Evolutionary conservation across 345 rosid genomes (phyloP).

Genomic region (Gossypium ekmanianum): DNA sequence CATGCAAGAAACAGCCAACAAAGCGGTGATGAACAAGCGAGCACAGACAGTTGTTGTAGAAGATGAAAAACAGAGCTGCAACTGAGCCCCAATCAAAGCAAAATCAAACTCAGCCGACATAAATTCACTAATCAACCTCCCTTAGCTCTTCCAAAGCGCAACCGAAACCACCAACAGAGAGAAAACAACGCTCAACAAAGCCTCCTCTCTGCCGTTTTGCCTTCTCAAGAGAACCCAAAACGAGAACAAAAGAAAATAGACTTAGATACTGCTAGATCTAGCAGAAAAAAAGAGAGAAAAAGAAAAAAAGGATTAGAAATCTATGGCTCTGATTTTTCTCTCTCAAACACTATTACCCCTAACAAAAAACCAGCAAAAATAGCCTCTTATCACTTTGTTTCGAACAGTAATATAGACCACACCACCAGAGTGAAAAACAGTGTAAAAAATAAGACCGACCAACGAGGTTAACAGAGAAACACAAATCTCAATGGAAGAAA

Average conservation of each 20-base stretch:
- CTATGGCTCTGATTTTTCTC: slow-evolving; percentile 56
- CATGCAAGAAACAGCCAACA: slow-evolving; percentile 27
- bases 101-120: slow-evolving; percentile 82
- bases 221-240: slow-evolving; percentile 23
- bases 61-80: slow-evolving; percentile 46
- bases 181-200: background rate
- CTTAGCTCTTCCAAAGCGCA: slow-evolving; percentile 2
- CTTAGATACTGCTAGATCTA: slow-evolving; percentile 28
- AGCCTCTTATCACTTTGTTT: slow-evolving; percentile 1
- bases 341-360: background rate
- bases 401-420: slow-evolving; percentile 16
- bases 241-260: background rate
- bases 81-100: slow-evolving; percentile 68
- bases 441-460: slow-evolving; percentile 8
- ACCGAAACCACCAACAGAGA: background rate
- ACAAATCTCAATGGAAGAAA: slow-evolving; percentile 28
- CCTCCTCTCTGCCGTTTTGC: slow-evolving; percentile 15
- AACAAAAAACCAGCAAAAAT: slow-evolving; percentile 35
- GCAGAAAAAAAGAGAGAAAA: background rate
- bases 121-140: slow-evolving; percentile 45
- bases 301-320: slow-evolving; percentile 41
- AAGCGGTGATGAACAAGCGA: slow-evolving; percentile 8
- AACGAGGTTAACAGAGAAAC: slow-evolving; percentile 11
- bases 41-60: slow-evolving; percentile 15
- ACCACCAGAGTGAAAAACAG: slow-evolving; percentile 9